Evolutionary conservation across 2,329 filamentous ascomycete genomes (phyloP).

Genomic region (Graphilbum fragrans): DNA sequence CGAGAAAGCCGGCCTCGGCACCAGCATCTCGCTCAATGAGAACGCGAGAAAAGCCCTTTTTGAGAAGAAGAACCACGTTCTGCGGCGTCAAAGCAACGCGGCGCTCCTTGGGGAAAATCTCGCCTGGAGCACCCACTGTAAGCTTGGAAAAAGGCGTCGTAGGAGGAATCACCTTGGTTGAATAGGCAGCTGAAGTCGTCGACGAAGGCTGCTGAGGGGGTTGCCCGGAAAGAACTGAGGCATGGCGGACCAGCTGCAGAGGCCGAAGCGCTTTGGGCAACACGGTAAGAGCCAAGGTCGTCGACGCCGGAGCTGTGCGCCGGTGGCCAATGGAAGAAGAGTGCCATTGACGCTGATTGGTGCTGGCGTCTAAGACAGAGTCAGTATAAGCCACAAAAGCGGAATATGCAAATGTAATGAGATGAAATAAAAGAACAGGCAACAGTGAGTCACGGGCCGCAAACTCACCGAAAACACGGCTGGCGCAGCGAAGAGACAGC

Average conservation of each 20-base stretch:
- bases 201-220: constrained; percentile 10
- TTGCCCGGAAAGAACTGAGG: constrained; percentile 20
- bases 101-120: constrained; percentile 67
- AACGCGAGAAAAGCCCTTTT: constrained; percentile 71
- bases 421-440: not conserved
- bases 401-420: not conserved
- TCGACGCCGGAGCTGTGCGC: constrained; percentile 11
- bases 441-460: not conserved
- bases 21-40: constrained; percentile 76
- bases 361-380: not conserved
- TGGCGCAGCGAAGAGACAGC: constrained; percentile 7
- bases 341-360: constrained; percentile 21
- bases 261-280: constrained; percentile 14
- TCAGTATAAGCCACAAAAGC: not conserved
- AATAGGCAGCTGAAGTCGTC: constrained; percentile 19
- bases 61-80: constrained; percentile 70
- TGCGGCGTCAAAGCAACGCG: constrained; percentile 77
- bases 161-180: constrained; percentile 26
- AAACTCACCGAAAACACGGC: constrained; percentile 10
- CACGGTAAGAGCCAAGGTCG: constrained; percentile 11
- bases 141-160: constrained; percentile 57
- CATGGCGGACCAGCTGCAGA: constrained; percentile 26
- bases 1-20: constrained; percentile 61
- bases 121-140: constrained; percentile 66
- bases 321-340: constrained; percentile 19